Evolutionary conservation across 2,329 filamentous ascomycete genomes (phyloP), one percentile per base, ranked within the genome.

Genomic region (Blastomyces emzantsi): DNA sequence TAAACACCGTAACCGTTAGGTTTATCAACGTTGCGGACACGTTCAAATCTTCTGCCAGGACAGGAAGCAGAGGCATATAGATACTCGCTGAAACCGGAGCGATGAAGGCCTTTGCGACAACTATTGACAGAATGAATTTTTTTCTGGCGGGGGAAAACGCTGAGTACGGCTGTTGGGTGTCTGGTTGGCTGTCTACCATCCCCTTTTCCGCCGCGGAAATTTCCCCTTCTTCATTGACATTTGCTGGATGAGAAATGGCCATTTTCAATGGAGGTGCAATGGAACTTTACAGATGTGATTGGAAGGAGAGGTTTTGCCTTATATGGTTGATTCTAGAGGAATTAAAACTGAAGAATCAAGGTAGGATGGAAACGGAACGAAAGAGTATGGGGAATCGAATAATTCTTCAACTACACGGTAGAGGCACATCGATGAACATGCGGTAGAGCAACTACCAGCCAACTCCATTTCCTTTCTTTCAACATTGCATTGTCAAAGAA

Each of bases 1-100:
- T 79, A 66, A 79, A 80, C 3, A 79, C 73, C 0, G 75, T 74
- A n/a, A 80, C 77, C 0, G 78, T 78, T 2, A 73, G 76, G 66
- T 80, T 80, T 47, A 80, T 75, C 2, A 69, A 72, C 6, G 74
- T 73, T 33, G 69, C 68, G 8, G 71, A 73, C 6, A 71, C 71
- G 8, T 74, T 66, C 64, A 80, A 79, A 51, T 76, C 74, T 17
- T 73, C 58, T 61, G 76, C 73, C 19, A 80, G 69, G 22, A 74
- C 65, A 1, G 72, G 74, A 33, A 80, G 70, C 25, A 74, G 72
- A 0, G 78, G 78, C 1, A 80, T 68, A 67, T 80, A 80, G 41
- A 80, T 75, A n/a, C 73, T 74, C 39, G 77, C 78, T n/a, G 75
- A 74, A 22, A 80, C 64, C 9, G 78, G 78, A 0, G 75, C 78